Conservation (phyloP, 208 protist species). For the Leishmania martiniquensis region DNA sequence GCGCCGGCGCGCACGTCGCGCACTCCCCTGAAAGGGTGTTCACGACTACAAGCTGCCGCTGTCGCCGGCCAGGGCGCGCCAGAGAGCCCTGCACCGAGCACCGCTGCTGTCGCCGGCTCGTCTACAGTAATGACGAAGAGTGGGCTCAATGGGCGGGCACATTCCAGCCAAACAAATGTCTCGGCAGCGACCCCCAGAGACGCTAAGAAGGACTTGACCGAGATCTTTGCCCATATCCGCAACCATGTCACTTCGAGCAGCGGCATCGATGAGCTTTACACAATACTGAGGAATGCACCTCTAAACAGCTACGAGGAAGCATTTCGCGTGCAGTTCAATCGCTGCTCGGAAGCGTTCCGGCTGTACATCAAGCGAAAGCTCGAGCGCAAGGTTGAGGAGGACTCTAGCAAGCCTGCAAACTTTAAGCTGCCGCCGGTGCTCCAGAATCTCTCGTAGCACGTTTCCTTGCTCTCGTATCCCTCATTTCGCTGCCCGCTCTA, state of each 20-base stretch:
- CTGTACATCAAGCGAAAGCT: conserved; percentile 88
- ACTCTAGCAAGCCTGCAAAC: conserved; percentile 30
- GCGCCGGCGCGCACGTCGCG: conserved; percentile 4
- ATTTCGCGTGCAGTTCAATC: conserved; percentile 78
- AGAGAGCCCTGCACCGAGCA: conserved; percentile 4
- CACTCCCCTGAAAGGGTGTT: conserved; percentile 16
- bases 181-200: neutral
- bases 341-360: conserved; percentile 85
- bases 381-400: conserved; percentile 63
- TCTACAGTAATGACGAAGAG: neutral
- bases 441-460: conserved; percentile 27
- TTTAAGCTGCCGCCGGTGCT: conserved; percentile 60
- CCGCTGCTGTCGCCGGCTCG: neutral
- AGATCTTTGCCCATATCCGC: conserved; percentile 78
- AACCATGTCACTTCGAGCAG: conserved; percentile 76
- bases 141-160: neutral
- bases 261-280: conserved; percentile 84
- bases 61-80: neutral
- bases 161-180: neutral
- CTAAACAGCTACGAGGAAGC: conserved; percentile 45
- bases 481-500: neutral
- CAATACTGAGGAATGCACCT: conserved; percentile 38
- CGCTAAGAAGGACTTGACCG: conserved; percentile 39
- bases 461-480: neutral
- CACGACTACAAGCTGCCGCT: neutral